These are phyloP conservation scores for Plasmopara muralis DNA, from an alignment of 352 stramenopile genomes.

Conservation along the genomic window DNA sequence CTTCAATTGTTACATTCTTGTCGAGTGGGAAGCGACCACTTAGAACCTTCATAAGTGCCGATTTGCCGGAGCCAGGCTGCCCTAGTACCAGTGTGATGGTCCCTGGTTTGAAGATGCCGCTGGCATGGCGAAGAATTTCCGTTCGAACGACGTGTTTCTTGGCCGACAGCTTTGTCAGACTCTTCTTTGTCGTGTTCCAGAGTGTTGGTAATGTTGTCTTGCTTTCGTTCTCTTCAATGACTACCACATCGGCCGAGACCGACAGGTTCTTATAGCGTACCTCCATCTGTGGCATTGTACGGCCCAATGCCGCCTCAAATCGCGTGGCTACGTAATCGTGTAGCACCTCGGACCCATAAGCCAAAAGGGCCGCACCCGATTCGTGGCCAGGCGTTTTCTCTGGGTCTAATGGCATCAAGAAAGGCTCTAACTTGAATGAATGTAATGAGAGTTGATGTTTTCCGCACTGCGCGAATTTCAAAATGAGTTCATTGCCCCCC, in stretches of 20 bases:
- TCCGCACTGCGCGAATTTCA: slow-evolving; percentile 18
- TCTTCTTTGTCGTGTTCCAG: slow-evolving; percentile 35
- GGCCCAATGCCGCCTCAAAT: slow-evolving; percentile 30
- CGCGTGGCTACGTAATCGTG: slow-evolving; percentile 28
- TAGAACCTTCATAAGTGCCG: slow-evolving; percentile 23
- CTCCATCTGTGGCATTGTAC: slow-evolving; percentile 43
- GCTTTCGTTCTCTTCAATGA: slow-evolving; percentile 12
- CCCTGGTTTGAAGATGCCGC: slow-evolving; percentile 38
- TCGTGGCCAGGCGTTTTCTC: slow-evolving; percentile 20
- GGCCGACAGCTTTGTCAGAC: slow-evolving; percentile 20
- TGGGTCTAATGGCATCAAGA: slow-evolving; percentile 1
- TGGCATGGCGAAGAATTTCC: slow-evolving; percentile 43
- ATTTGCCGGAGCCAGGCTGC: slow-evolving; percentile 22
- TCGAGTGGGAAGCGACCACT: slow-evolving; percentile 35
- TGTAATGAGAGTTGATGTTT: slow-evolving; percentile 7
- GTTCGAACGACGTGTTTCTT: slow-evolving; percentile 39
- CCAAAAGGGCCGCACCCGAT: slow-evolving; percentile 28
- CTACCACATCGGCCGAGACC: slow-evolving; percentile 23
- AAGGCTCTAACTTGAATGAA: slow-evolving; percentile 1
- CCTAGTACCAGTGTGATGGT: slow-evolving; percentile 22
- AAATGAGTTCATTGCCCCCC: slow-evolving; percentile 10
- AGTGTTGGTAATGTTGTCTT: slow-evolving; percentile 35
- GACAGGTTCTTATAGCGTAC: slow-evolving; percentile 23
- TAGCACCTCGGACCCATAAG: slow-evolving; percentile 26
- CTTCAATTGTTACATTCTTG: slow-evolving; percentile 31